A percentile compares a stretch with the other conserved stretches of the same genome.
Evolutionary conservation across 1,284 basidiomycete genomes (phyloP).

Genomic region (Heterobasidion annosum): DNA sequence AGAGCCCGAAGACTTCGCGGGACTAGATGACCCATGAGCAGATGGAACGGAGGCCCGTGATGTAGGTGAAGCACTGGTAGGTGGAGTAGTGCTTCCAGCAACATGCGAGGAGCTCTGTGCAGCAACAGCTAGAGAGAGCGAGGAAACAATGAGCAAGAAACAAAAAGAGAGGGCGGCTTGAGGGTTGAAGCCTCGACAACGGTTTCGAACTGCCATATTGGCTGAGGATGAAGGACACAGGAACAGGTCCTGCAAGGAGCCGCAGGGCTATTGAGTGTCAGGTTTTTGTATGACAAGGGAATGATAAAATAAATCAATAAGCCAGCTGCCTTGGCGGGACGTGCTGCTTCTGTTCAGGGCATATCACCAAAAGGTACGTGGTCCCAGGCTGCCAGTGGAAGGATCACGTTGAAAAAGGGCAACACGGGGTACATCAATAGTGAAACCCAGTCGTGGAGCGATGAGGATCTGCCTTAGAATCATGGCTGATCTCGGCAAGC

Average conservation of each 20-base stretch:
- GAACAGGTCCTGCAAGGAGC: not conserved
- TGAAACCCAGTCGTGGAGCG: too few relatives aligned
- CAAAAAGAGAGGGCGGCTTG: slow-evolving; percentile 3
- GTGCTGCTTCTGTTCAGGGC: not conserved
- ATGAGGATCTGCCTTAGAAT: too few relatives aligned
- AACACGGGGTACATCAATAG: too few relatives aligned
- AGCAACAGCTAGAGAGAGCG: slow-evolving; percentile 1
- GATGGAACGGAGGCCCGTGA: not conserved
- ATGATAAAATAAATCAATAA: not conserved
- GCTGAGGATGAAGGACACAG: not conserved
- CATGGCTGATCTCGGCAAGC: too few relatives aligned
- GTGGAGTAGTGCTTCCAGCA: not conserved
- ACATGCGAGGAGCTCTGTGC: too few relatives aligned
- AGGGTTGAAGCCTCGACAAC: not conserved
- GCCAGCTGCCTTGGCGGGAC: not conserved
- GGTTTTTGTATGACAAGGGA: not conserved
- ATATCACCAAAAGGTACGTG: too few relatives aligned
- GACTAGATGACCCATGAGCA: not conserved
- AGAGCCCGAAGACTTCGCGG: not conserved
- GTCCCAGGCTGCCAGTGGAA: too few relatives aligned
- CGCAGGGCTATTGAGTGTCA: not conserved
- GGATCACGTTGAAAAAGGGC: too few relatives aligned
- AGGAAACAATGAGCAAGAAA: not conserved
- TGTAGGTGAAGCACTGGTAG: not conserved
- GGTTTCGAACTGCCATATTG: not conserved